Evolutionary conservation across 2,329 filamentous ascomycete genomes (phyloP).

Genomic region (Aspergillus sp.): DNA sequence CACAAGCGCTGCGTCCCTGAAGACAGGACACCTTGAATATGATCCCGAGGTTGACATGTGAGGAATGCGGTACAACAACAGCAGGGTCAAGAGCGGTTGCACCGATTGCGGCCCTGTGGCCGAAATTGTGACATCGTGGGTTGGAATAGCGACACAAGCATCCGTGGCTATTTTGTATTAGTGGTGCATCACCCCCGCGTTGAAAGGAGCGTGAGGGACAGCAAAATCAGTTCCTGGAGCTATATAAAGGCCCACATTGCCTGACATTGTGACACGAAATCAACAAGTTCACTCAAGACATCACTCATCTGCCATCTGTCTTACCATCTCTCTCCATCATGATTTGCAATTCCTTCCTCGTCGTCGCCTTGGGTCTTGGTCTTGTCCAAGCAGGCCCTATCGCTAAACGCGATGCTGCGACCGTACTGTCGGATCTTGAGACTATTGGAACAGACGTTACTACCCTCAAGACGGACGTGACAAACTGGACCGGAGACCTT

Average conservation of each 20-base stretch:
- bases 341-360: neutral
- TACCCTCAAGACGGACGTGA: neutral
- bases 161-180: constrained; percentile 4
- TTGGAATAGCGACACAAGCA: neutral
- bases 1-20: neutral
- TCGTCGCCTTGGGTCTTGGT: neutral
- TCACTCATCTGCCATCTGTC: neutral
- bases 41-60: neutral
- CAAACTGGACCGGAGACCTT: neutral
- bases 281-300: neutral
- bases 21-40: too few relatives aligned
- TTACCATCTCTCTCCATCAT: neutral
- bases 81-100: neutral
- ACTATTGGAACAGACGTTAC: neutral
- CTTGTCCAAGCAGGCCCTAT: neutral
- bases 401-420: neutral
- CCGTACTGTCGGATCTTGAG: neutral
- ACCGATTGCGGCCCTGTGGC: neutral
- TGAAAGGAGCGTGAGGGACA: neutral
- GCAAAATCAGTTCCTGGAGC: too few relatives aligned
- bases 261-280: neutral
- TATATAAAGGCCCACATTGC: neutral
- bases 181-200: neutral
- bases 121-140: neutral
- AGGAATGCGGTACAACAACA: neutral